Conservation (phyloP, 2,329 filamentous ascomycete genomes). For the Allantophomopsis cytisporea region DNA sequence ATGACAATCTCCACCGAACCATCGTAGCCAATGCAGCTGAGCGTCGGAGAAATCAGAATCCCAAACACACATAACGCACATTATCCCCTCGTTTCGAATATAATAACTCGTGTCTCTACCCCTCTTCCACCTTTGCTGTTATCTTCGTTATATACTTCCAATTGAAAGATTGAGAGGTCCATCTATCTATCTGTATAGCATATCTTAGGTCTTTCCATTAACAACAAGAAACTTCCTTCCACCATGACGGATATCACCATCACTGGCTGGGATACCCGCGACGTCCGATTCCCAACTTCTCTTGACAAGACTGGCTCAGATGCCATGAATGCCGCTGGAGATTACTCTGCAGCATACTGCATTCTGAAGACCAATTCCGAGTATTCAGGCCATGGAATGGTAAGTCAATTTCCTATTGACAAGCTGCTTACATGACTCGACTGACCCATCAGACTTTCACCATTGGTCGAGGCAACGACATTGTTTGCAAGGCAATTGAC, state of each 20-base stretch:
- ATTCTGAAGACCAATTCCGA: constrained; percentile 71
- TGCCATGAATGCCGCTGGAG: constrained; percentile 89
- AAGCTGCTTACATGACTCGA: background rate
- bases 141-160: no score
- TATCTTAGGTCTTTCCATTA: no score
- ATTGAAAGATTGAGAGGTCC: no score
- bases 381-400: constrained; percentile 67
- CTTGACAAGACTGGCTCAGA: constrained; percentile 93
- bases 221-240: background rate
- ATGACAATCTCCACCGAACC: no score
- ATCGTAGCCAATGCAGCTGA: no score
- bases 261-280: constrained; percentile 56
- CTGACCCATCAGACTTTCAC: constrained; percentile 40
- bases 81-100: no score
- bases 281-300: constrained; percentile 78
- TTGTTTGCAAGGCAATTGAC: constrained; percentile 71
- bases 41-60: no score
- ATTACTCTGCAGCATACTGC: constrained; percentile 92
- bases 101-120: no score
- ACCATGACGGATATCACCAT: constrained; percentile 51
- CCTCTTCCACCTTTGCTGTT: no score
- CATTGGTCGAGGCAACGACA: constrained; percentile 78
- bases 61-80: no score
- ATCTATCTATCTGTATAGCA: no score
- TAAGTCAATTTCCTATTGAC: constrained; percentile 18